Evolutionary conservation across 1,284 basidiomycete genomes (phyloP).

Genomic region (Volvariella surrecta): DNA sequence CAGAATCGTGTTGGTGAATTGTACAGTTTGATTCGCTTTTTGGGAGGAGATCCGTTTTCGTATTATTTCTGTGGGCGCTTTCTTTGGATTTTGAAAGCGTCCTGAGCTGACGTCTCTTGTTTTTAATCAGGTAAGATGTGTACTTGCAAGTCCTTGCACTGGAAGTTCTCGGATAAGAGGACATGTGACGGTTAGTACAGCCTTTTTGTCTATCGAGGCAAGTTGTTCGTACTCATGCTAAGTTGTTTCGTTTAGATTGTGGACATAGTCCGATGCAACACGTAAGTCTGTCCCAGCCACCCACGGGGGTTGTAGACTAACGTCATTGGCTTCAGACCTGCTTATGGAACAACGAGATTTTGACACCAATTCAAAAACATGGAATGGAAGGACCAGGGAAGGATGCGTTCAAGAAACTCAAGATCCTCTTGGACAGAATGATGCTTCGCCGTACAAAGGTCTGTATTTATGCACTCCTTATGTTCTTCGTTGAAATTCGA

Average conservation of each 20-base stretch:
- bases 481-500: conserved; percentile 1
- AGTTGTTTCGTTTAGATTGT: conserved; percentile 63
- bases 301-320: conserved; percentile 5
- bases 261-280: conserved; percentile 95
- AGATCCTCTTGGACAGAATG: conserved; percentile 86
- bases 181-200: conserved; percentile 68
- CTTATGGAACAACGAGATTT: conserved; percentile 90
- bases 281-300: conserved; percentile 32
- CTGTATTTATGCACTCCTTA: conserved; percentile 6
- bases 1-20: conserved; percentile 97
- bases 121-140: conserved; percentile 59
- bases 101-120: neutral
- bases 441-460: conserved; percentile 90
- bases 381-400: conserved; percentile 70
- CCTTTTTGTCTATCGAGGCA: neutral
- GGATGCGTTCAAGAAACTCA: conserved; percentile 85
- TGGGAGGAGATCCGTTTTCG: conserved; percentile 87
- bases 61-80: conserved; percentile 93
- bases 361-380: conserved; percentile 88
- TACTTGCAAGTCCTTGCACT: conserved; percentile 84
- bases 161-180: conserved; percentile 80
- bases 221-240: too few relatives aligned
- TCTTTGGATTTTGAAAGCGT: conserved; percentile 12
- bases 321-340: conserved; percentile 45
- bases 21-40: conserved; percentile 90